Evolutionary conservation across 2,329 filamentous ascomycete species (phyloP), one percentile per base, ranked within the genome.

Genomic region (Epichloe brachyelytri): DNA sequence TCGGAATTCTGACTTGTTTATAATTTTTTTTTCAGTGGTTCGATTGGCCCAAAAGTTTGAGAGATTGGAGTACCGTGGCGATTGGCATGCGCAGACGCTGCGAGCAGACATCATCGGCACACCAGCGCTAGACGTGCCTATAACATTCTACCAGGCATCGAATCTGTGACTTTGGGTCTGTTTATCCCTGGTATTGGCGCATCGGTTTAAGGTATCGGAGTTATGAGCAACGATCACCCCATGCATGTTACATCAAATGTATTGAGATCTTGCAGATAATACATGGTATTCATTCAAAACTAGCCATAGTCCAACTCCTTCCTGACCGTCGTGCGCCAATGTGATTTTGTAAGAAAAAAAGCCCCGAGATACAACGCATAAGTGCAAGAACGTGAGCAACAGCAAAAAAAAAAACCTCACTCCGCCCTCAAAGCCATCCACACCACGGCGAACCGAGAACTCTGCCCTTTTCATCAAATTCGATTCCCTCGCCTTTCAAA

Each of bases 401-500:
- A 8, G 36, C 36, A 49, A 20, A 43, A 6, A 37, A 11, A 43
- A 43, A 20, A 22, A 14, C 15, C 7, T 17, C 48, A 19, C 38
- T 36, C 7, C 7, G 37, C 41, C 14, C 36, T 61, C 53, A 68
- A 2, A 49, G 54, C 57, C 75, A 77, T 4, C 58, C 70, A 14
- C 55, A 58, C 65, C 75, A 80, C 1, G 76, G 73, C n/a, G 75
- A 72, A 7, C 79, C 82, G 7, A 83, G 51, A 45, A 86, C 73
- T 56, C 71, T 77, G 1, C 81, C 82, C 37, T 71, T 72, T 12
- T 64, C 72, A 61, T 85, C 78, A 58, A 88, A 79, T 56, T 65
- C 67, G 10, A 88, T 79, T 1, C 84, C 85, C 65, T 88, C 85
- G 1, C 68, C 70, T 53, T 71, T 70, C 55, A 88, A 64, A 49